Evolutionary conservation across 805 yeast species (phyloP).

Genomic region (Pichia kluyveri): DNA sequence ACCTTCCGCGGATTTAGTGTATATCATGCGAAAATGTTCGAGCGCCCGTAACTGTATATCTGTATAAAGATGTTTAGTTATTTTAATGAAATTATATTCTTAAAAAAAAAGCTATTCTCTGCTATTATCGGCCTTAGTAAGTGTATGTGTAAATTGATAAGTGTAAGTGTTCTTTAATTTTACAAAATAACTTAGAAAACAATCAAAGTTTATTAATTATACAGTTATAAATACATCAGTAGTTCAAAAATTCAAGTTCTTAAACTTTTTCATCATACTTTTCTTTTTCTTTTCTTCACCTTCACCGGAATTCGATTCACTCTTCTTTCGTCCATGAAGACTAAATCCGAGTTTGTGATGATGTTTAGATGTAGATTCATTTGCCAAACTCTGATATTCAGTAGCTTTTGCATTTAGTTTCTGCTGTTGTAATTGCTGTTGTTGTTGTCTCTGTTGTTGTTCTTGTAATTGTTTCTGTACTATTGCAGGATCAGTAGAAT

Average conservation of each 20-base stretch:
- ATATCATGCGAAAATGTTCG: too few relatives aligned
- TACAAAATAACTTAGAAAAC: too few relatives aligned
- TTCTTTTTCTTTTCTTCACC: constrained; percentile 11
- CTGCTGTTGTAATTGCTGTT: background rate
- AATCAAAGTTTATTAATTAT: too few relatives aligned
- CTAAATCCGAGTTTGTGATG: constrained; percentile 7
- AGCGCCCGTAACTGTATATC: too few relatives aligned
- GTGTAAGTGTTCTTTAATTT: too few relatives aligned
- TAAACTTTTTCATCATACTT: constrained; percentile 18
- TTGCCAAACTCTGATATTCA: background rate
- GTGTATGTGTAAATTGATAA: too few relatives aligned
- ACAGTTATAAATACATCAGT: too few relatives aligned
- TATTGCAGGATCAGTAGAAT: constrained; percentile 9
- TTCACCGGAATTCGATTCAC: background rate
- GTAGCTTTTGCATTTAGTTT: background rate
- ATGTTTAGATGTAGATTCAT: constrained; percentile 3
- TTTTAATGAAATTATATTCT: too few relatives aligned
- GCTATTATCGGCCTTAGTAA: too few relatives aligned
- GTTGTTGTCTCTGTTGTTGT: background rate
- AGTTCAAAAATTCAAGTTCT: constrained; percentile 13
- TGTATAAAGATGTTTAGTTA: too few relatives aligned
- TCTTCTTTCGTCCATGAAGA: constrained; percentile 3
- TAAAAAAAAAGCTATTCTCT: too few relatives aligned
- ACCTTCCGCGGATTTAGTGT: too few relatives aligned
- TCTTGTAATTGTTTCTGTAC: background rate